Evolutionary conservation across 257 asterid species (phyloP).

Genomic region (Solanum sitiens): DNA sequence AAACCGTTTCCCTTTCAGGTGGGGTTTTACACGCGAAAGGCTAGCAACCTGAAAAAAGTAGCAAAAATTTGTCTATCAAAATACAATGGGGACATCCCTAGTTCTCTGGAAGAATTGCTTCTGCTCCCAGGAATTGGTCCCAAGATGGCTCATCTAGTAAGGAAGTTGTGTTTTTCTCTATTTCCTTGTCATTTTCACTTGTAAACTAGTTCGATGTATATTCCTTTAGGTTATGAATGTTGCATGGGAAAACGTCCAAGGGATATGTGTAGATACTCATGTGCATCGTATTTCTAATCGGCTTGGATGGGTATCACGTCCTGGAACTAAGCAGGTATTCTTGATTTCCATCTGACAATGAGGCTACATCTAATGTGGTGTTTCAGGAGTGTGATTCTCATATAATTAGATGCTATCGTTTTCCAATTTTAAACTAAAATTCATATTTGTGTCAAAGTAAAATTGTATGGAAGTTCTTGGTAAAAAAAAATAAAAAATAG

Average conservation of each 20-base stretch:
- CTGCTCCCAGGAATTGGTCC: conserved; percentile 97
- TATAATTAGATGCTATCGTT: not conserved
- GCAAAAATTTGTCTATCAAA: conserved; percentile 65
- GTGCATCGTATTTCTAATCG: conserved; percentile 95
- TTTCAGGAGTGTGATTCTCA: not conserved
- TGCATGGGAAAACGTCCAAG: conserved; percentile 94
- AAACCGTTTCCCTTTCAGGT: conserved; percentile 37
- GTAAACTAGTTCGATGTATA: not conserved
- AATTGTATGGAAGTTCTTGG: not conserved
- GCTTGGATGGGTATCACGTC: conserved; percentile 93
- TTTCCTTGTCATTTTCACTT: not conserved
- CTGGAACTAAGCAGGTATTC: conserved; percentile 67
- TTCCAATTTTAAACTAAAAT: not conserved
- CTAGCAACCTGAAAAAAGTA: conserved; percentile 77
- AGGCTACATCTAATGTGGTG: not conserved
- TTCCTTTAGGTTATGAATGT: conserved; percentile 78
- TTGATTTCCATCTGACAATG: not conserved
- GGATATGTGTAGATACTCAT: conserved; percentile 97
- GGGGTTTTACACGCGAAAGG: conserved; percentile 92
- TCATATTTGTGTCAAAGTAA: not conserved
- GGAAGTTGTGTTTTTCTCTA: not conserved
- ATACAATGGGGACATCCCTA: conserved; percentile 84
- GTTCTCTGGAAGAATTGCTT: conserved; percentile 74
- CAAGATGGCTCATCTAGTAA: conserved; percentile 97
- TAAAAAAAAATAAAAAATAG: not conserved